Evolutionary conservation across 1,284 basidiomycete genomes (phyloP).

Genomic region (Cutaneotrichosporon sp.): DNA sequence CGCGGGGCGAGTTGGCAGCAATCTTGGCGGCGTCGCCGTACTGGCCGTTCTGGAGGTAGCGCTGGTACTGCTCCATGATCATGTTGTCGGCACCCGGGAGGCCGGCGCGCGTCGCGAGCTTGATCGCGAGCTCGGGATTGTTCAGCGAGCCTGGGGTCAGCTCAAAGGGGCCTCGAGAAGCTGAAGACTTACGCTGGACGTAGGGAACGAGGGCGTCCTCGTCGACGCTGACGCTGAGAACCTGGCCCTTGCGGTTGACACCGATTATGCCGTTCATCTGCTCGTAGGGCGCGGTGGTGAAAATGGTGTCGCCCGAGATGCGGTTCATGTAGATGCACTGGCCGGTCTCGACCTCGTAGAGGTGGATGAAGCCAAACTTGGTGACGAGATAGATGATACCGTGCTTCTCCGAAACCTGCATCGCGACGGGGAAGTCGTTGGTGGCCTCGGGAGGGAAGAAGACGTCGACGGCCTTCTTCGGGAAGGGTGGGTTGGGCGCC

Average conservation of each 20-base stretch:
- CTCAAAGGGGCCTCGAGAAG: too few species aligned
- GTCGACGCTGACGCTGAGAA: slow-evolving; percentile 95
- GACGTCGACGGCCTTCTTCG: slow-evolving; percentile 98
- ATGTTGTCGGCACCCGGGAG: slow-evolving; percentile 97
- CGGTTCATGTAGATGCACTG: slow-evolving; percentile 99
- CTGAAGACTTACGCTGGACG: slow-evolving; percentile 62
- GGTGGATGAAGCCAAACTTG: slow-evolving; percentile 99
- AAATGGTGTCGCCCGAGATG: slow-evolving; percentile 99
- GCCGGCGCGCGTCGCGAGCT: slow-evolving; percentile 94
- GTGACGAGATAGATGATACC: slow-evolving; percentile 98
- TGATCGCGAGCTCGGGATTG: slow-evolving; percentile 98
- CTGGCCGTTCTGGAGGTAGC: slow-evolving; percentile 86
- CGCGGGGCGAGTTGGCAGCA: slow-evolving; percentile 95
- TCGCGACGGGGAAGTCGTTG: slow-evolving; percentile 99
- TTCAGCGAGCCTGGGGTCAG: slow-evolving; percentile 70
- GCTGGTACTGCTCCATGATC: slow-evolving; percentile 93
- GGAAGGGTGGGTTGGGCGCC: slow-evolving; percentile 91
- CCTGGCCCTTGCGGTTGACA: slow-evolving; percentile 99
- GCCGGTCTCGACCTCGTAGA: slow-evolving; percentile 98
- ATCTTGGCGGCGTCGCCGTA: slow-evolving; percentile 97
- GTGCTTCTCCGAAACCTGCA: slow-evolving; percentile 98
- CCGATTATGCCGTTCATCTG: slow-evolving; percentile 94
- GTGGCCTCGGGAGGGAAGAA: slow-evolving; percentile 99
- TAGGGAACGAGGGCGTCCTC: slow-evolving; percentile 96
- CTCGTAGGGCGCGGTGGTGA: slow-evolving; percentile 97